Evolutionary conservation across 768 basidiomycete genomes (phyloP).

Genomic region (Hypholoma fasciculare): DNA sequence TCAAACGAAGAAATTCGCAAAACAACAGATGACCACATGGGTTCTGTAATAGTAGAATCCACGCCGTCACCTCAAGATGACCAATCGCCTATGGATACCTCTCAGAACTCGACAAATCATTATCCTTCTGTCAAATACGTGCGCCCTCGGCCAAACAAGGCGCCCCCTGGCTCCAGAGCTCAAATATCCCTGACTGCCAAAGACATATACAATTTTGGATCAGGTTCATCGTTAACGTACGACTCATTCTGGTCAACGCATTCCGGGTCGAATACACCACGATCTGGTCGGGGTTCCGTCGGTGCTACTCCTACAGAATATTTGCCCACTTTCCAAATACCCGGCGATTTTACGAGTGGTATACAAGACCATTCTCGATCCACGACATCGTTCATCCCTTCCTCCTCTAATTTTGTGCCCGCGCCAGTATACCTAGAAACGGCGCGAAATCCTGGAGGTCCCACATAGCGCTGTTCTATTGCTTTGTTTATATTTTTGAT

Average conservation of each 20-base stretch:
- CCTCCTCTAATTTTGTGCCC: neutral
- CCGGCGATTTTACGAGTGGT: constrained; percentile 14
- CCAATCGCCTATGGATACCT: constrained; percentile 13
- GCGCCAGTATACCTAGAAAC: constrained; percentile 1
- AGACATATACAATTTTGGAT: constrained; percentile 27
- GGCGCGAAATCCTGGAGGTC: constrained; percentile 9
- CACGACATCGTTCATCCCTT: neutral
- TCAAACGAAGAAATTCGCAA: constrained; percentile 6
- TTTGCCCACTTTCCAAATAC: constrained; percentile 8
- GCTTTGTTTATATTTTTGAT: constrained; percentile 17
- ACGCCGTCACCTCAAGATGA: constrained; percentile 11
- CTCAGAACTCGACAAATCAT: constrained; percentile 14
- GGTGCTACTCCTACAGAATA: constrained; percentile 1
- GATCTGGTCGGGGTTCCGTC: constrained; percentile 10
- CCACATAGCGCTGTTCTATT: constrained; percentile 6
- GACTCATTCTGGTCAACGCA: constrained; percentile 68
- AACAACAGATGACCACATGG: neutral
- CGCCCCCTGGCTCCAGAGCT: constrained; percentile 14
- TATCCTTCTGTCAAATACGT: constrained; percentile 18
- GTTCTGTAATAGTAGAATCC: neutral
- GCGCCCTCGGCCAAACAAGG: constrained; percentile 20
- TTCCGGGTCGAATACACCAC: constrained; percentile 24
- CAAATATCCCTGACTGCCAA: constrained; percentile 20
- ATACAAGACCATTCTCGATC: constrained; percentile 8
- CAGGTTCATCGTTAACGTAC: constrained; percentile 46